These are phyloP conservation scores for Ustilago xerochloae DNA, from an alignment of 1,284 basidiomycete species.

Conservation along the genomic window DNA sequence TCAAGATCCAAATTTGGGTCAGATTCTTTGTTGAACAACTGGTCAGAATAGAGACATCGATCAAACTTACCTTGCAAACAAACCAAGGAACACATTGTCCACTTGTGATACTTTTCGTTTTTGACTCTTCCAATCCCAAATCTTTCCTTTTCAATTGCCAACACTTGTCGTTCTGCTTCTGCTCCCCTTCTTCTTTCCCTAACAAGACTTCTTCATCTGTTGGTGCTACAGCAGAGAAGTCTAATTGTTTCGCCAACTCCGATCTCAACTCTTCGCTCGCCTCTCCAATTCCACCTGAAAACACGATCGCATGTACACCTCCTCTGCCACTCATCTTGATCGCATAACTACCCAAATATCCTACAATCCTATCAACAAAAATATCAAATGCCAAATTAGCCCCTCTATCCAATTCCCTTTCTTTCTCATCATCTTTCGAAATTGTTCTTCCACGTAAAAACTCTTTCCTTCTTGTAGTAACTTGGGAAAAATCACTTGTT, in stretches of 20 bases:
- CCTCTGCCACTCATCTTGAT: constrained; percentile 27
- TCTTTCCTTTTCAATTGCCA: background rate
- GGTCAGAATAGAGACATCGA: too few relatives aligned
- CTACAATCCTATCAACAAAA: constrained; percentile 43
- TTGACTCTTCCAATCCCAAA: background rate
- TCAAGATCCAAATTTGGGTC: background rate
- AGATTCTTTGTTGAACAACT: background rate
- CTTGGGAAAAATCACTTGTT: constrained; percentile 25
- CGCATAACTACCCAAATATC: constrained; percentile 26
- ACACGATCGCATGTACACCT: constrained; percentile 33
- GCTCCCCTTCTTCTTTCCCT: background rate
- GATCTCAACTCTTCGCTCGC: constrained; percentile 4
- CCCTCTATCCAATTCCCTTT: background rate
- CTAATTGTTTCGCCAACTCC: background rate
- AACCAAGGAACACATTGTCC: constrained; percentile 23
- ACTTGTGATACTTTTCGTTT: background rate
- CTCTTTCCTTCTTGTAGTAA: background rate
- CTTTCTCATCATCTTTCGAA: constrained; percentile 4
- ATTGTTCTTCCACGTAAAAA: background rate
- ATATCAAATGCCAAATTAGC: constrained; percentile 36
- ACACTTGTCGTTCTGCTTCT: background rate
- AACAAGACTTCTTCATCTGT: background rate
- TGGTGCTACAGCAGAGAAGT: constrained; percentile 5
- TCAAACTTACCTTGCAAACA: constrained; percentile 29
- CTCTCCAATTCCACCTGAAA: constrained; percentile 42